phyloP scores from a whole-genome alignment of 2,329 filamentous ascomycete species.

The Fusarium stilboides region DNA sequence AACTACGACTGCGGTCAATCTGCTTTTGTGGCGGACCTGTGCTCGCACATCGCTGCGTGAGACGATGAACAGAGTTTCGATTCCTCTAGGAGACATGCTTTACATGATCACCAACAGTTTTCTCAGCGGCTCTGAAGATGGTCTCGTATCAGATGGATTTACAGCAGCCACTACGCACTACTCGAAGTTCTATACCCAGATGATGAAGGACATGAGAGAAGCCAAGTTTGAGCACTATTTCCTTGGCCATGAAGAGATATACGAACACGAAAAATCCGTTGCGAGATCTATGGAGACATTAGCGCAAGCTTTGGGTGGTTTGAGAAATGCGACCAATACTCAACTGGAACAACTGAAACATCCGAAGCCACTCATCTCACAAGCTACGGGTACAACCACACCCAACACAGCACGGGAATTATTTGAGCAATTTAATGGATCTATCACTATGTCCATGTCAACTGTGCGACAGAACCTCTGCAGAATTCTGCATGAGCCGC shows the following conservation, averaged over 20 bases:
- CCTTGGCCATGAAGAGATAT: constrained; percentile 83
- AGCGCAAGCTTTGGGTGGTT: constrained; percentile 88
- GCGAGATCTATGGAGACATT: constrained; percentile 88
- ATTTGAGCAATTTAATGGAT: constrained; percentile 37
- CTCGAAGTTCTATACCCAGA: constrained; percentile 74
- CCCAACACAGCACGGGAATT: constrained; percentile 26
- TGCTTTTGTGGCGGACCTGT: constrained; percentile 83
- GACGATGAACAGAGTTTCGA: constrained; percentile 80
- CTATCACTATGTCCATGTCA: constrained; percentile 38
- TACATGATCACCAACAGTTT: constrained; percentile 87
- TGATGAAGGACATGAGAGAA: constrained; percentile 85
- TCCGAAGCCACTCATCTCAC: background rate
- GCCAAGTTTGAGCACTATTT: constrained; percentile 92
- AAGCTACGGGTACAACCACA: fast-evolving
- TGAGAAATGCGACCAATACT: constrained; percentile 89
- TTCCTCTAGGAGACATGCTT: constrained; percentile 84
- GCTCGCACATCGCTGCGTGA: constrained; percentile 81
- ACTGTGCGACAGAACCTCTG: constrained; percentile 32
- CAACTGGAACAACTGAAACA: constrained; percentile 84
- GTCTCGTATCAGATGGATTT: constrained; percentile 78
- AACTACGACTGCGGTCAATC: constrained; percentile 78
- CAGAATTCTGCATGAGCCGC: constrained; percentile 43
- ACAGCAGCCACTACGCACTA: constrained; percentile 73
- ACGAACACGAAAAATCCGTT: constrained; percentile 82
- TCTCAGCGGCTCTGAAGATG: constrained; percentile 83